Percentiles rank a stretch among this genome's conserved stretches.
Evolutionary conservation across 75 land plant species (phyloP).

Genomic region (Sequoiadendron giganteum): DNA sequence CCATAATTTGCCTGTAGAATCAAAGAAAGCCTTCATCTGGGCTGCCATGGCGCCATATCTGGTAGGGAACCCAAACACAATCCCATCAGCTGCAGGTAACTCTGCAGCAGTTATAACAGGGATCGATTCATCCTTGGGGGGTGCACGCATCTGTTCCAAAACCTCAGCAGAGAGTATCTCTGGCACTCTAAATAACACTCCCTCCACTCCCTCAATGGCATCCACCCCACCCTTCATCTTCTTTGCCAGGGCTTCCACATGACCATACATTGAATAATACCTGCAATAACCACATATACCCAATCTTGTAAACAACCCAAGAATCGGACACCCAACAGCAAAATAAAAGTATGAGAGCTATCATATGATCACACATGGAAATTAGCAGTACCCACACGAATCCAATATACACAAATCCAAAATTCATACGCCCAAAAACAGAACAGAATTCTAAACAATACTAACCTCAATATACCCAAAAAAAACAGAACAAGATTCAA

Average conservation of each 20-base stretch:
- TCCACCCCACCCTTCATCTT: conserved; percentile 88
- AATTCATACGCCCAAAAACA: conserved; percentile 2
- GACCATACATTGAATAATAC: conserved; percentile 97
- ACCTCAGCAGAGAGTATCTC: conserved; percentile 71
- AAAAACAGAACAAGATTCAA: background rate
- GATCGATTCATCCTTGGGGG: conserved; percentile 54
- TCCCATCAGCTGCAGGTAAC: conserved; percentile 68
- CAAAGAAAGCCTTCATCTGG: conserved; percentile 93
- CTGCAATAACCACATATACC: conserved; percentile 21
- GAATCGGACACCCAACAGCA: background rate
- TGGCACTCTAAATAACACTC: conserved; percentile 61
- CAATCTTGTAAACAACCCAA: background rate
- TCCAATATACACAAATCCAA: too few species aligned
- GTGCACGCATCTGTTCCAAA: conserved; percentile 75
- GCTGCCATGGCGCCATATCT: conserved; percentile 92
- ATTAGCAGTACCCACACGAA: background rate
- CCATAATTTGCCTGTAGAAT: conserved; percentile 84
- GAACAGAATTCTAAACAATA: background rate
- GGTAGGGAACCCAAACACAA: conserved; percentile 90
- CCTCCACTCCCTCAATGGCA: conserved; percentile 82
- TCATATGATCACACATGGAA: background rate
- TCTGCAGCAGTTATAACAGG: conserved; percentile 63
- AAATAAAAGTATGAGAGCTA: background rate
- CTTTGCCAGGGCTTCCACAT: conserved; percentile 78
- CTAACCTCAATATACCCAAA: background rate